Evolutionary conservation across 306 rosid genomes (phyloP).

Genomic region (Cucurbita maxima): DNA sequence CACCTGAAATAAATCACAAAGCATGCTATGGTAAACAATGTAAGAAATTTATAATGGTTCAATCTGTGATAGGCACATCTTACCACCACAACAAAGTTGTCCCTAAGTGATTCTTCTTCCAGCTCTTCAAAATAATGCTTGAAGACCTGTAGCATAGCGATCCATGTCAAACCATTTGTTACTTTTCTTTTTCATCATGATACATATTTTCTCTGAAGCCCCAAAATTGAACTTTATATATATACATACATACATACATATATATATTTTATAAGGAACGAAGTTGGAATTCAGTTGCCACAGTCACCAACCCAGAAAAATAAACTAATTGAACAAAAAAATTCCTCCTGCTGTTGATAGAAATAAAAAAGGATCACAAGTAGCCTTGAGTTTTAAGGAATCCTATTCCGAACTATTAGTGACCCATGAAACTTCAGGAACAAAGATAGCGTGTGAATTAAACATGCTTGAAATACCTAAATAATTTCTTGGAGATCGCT

Average conservation of each 20-base stretch:
- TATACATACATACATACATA: no score
- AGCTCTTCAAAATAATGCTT: conserved; percentile 93
- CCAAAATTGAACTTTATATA: neutral
- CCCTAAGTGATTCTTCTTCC: conserved; percentile 95
- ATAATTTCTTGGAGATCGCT: neutral
- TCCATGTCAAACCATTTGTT: neutral
- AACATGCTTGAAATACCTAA: neutral
- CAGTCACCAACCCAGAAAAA: neutral
- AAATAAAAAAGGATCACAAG: neutral
- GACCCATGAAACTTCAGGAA: neutral
- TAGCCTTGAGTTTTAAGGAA: neutral
- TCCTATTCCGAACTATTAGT: neutral
- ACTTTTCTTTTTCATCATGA: neutral
- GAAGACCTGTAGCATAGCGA: conserved; percentile 52
- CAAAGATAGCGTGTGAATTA: neutral
- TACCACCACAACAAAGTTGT: conserved; percentile 99
- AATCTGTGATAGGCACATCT: neutral
- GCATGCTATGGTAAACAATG: neutral
- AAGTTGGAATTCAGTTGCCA: neutral
- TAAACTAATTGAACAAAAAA: neutral
- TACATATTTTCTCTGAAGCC: neutral
- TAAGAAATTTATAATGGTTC: neutral
- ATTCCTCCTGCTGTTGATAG: neutral
- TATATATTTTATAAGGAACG: neutral
- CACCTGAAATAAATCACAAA: neutral